These are phyloP conservation scores for Pythium coloratum DNA, from an alignment of 352 stramenopile species.

Conservation along the genomic window DNA sequence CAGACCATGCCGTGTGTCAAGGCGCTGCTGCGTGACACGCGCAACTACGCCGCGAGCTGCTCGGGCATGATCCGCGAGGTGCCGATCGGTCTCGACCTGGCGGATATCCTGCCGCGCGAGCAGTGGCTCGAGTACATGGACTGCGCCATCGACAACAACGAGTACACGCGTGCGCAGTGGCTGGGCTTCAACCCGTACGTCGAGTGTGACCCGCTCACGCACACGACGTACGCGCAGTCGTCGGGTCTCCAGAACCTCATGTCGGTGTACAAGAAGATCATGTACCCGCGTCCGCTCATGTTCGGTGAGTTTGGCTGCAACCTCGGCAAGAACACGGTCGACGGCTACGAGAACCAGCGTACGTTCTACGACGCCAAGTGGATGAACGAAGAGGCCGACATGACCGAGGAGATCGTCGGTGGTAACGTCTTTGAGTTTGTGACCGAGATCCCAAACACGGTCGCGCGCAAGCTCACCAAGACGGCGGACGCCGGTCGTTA, in stretches of 20 bases:
- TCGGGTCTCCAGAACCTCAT: constrained; percentile 46
- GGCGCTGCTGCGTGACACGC: constrained; percentile 44
- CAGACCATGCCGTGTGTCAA: constrained; percentile 50
- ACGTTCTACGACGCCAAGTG: constrained; percentile 52
- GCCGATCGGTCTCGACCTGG: constrained; percentile 51
- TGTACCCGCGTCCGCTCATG: constrained; percentile 48
- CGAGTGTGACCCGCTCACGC: constrained; percentile 44
- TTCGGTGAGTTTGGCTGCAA: constrained; percentile 65
- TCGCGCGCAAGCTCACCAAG: constrained; percentile 34
- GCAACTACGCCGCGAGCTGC: constrained; percentile 45
- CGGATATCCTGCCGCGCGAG: constrained; percentile 41
- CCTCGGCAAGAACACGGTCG: constrained; percentile 47
- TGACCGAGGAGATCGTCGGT: constrained; percentile 43
- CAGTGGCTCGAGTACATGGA: constrained; percentile 51
- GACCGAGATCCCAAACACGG: constrained; percentile 41
- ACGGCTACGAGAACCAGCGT: constrained; percentile 50
- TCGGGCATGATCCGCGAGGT: constrained; percentile 33
- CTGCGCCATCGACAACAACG: constrained; percentile 40
- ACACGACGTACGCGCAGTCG: constrained; percentile 43
- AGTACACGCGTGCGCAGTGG: constrained; percentile 47
- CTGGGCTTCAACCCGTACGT: constrained; percentile 62
- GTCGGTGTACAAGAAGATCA: constrained; percentile 39
- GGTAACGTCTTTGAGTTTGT: constrained; percentile 46
- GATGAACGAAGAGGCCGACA: constrained; percentile 44
- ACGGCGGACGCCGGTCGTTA: constrained; percentile 38